Percentiles rank a stretch among this genome's conserved stretches.
phyloP scores from a whole-genome alignment of 805 yeast genomes.

The Teunomyces kruisii region DNA sequence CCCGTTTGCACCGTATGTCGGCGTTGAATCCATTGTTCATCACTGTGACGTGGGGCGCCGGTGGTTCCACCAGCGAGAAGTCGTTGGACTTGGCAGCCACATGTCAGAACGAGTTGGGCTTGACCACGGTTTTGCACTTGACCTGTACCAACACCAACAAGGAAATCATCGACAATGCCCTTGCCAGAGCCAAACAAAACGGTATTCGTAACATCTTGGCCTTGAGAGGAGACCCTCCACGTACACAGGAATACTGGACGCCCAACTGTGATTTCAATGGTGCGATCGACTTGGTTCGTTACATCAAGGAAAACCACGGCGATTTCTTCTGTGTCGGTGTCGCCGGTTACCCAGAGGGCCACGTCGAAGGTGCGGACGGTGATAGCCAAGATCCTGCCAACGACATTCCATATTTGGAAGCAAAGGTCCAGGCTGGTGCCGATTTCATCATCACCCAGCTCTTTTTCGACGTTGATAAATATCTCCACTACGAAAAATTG shows the following conservation, averaged over 20 bases:
- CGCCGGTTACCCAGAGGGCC: slow-evolving; percentile 98
- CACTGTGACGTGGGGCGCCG: slow-evolving; percentile 98
- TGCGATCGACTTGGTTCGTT: slow-evolving; percentile 85
- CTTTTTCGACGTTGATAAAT: slow-evolving; percentile 84
- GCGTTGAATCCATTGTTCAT: slow-evolving; percentile 85
- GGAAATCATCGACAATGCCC: slow-evolving; percentile 74
- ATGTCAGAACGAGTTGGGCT: slow-evolving; percentile 69
- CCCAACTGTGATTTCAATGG: slow-evolving; percentile 59
- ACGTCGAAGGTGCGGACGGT: slow-evolving; percentile 63
- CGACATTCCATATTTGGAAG: slow-evolving; percentile 78
- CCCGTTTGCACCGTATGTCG: slow-evolving; percentile 86
- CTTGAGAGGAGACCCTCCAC: slow-evolving; percentile 92
- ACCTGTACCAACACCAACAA: slow-evolving; percentile 94
- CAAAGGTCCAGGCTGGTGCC: slow-evolving; percentile 92
- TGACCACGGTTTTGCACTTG: slow-evolving; percentile 92
- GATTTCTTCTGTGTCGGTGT: slow-evolving; percentile 92
- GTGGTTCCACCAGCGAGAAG: slow-evolving; percentile 88
- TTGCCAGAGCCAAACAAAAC: slow-evolving; percentile 63
- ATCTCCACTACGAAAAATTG: slow-evolving; percentile 59
- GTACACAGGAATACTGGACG: slow-evolving; percentile 65
- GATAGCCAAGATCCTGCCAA: slow-evolving; percentile 60
- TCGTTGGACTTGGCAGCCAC: slow-evolving; percentile 80
- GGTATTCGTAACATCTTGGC: slow-evolving; percentile 91
- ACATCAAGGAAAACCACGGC: slow-evolving; percentile 69
- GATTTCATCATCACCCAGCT: slow-evolving; percentile 89